Evolutionary conservation across 148 eudicot species (phyloP).

Genomic region (Silene latifolia): DNA sequence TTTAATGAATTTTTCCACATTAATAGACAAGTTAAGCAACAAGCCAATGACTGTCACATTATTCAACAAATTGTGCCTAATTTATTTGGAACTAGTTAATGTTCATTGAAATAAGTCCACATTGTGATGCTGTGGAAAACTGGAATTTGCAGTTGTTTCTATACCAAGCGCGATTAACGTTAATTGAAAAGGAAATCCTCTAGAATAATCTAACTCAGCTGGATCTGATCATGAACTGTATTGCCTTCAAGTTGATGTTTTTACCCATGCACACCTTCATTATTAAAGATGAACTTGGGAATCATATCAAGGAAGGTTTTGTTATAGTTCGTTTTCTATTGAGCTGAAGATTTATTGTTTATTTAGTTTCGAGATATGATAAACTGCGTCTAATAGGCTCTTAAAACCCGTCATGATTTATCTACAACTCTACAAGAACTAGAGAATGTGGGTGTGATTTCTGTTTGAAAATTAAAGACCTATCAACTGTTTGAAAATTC

Average conservation of each 20-base stretch:
- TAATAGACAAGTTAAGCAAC: slow-evolving; percentile 12
- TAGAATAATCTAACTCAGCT: no score
- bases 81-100: neutral
- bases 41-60: slow-evolving; percentile 6
- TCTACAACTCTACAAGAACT: no score
- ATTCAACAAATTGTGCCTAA: slow-evolving; percentile 11
- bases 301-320: neutral
- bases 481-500: no score
- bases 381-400: no score
- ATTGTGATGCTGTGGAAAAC: slow-evolving; percentile 1
- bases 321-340: neutral
- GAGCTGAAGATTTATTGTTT: no score
- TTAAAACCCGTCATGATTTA: no score
- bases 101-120: slow-evolving; percentile 3
- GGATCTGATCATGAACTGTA: neutral
- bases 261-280: neutral
- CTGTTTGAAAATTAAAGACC: no score
- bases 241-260: neutral
- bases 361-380: no score
- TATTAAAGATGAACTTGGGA: neutral
- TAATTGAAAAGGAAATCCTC: no score
- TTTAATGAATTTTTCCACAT: neutral
- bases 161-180: no score
- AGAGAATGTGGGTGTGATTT: no score
- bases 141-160: neutral